Evolutionary conservation across 805 yeast species (phyloP).

Genomic region (Myxozyma mucilagina): DNA sequence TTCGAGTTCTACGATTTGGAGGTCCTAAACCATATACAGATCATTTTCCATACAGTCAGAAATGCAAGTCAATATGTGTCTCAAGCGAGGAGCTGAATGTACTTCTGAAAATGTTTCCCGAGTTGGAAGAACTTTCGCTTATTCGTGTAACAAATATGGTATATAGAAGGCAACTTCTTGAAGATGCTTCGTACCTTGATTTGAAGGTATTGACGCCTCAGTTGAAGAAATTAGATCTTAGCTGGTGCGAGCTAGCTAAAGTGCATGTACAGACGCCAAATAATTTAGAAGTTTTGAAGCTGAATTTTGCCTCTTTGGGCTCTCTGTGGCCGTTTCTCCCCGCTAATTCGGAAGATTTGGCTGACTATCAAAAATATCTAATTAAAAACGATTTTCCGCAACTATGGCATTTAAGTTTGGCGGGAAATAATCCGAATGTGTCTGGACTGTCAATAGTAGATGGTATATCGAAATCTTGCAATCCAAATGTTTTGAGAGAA

Average conservation of each 20-base stretch:
- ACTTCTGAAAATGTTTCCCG: neutral
- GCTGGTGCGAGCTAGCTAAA: conserved; percentile 5
- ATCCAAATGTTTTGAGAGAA: neutral
- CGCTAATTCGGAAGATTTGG: neutral
- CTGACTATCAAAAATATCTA: neutral
- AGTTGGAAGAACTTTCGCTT: neutral
- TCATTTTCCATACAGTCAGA: conserved; percentile 8
- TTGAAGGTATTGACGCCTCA: neutral
- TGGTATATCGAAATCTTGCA: neutral
- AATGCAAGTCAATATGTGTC: conserved; percentile 2
- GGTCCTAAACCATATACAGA: conserved; percentile 6
- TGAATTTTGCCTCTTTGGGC: conserved; percentile 2
- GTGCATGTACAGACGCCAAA: neutral
- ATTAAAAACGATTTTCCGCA: neutral
- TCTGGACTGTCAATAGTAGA: neutral
- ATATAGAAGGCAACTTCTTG: neutral
- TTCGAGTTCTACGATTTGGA: conserved; percentile 1
- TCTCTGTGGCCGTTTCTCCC: neutral
- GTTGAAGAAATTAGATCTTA: neutral
- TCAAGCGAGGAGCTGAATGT: neutral
- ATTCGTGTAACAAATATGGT: conserved; percentile 1
- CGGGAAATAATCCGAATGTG: neutral
- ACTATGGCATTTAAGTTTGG: conserved; percentile 1
- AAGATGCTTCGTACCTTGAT: neutral
- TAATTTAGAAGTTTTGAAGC: neutral